These are phyloP conservation scores for Eucalyptus microcorys DNA, from an alignment of 345 rosid genomes.

Conservation along the genomic window DNA sequence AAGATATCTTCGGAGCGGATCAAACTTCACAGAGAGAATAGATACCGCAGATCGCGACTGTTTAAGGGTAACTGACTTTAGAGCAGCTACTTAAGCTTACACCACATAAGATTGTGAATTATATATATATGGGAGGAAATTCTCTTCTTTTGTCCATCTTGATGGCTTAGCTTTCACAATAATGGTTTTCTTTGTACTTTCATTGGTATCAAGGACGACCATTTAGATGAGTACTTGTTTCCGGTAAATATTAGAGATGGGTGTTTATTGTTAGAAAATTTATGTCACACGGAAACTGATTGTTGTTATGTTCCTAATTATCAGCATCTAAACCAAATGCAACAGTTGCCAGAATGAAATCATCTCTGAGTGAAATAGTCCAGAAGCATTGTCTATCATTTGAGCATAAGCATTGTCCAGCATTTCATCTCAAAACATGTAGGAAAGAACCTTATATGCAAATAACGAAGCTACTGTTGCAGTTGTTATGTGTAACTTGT, in stretches of 20 bases:
- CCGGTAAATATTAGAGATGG: not conserved
- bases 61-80: not conserved
- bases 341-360: not conserved
- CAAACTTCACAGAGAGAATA: constrained; percentile 33
- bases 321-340: not conserved
- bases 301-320: not conserved
- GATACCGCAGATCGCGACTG: constrained; percentile 38
- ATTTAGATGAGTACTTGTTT: not conserved
- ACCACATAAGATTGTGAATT: not conserved
- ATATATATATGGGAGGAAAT: not conserved
- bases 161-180: not conserved
- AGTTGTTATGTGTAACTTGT: not conserved
- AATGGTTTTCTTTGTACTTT: not conserved
- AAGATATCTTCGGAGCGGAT: constrained; percentile 34
- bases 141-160: not conserved
- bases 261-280: not conserved
- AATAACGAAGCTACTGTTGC: not conserved
- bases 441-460: not conserved
- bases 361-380: not conserved
- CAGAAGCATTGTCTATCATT: not conserved
- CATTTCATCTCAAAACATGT: not conserved
- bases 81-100: not conserved
- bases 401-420: not conserved
- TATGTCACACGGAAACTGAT: not conserved
- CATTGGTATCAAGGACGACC: not conserved